These are phyloP conservation scores for Cyberlindnera mycetangii DNA, from an alignment of 805 yeast genomes.

Conservation along the genomic window DNA sequence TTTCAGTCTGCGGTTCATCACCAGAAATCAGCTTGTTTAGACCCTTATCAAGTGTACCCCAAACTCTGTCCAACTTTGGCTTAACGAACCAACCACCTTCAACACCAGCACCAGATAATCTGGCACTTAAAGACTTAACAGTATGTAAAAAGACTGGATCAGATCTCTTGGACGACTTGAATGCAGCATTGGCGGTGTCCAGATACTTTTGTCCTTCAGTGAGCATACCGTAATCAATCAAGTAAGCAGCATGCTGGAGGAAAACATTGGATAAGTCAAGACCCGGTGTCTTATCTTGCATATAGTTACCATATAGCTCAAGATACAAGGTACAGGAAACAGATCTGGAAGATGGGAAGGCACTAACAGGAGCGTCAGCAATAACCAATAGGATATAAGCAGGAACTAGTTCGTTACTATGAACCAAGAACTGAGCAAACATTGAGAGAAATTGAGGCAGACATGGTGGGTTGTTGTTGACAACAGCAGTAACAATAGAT, in stretches of 20 bases:
- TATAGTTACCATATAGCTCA: constrained; percentile 26
- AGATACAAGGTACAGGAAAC: constrained; percentile 30
- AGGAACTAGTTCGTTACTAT: constrained; percentile 33
- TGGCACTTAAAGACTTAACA: constrained; percentile 39
- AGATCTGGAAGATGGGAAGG: constrained; percentile 16
- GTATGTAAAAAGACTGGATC: constrained; percentile 34
- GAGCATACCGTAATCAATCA: constrained; percentile 65
- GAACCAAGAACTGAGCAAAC: constrained; percentile 47
- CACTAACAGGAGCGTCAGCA: constrained; percentile 44
- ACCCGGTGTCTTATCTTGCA: constrained; percentile 25
- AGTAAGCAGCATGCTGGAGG: constrained; percentile 60
- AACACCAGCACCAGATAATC: constrained; percentile 47
- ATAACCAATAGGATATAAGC: constrained; percentile 45
- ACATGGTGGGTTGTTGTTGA: constrained; percentile 34
- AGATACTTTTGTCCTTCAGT: constrained; percentile 60
- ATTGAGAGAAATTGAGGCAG: constrained; percentile 42
- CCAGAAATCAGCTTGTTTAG: constrained; percentile 82
- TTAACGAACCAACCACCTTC: constrained; percentile 73
- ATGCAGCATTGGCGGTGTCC: constrained; percentile 44
- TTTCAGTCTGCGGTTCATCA: constrained; percentile 52
- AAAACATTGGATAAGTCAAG: constrained; percentile 56
- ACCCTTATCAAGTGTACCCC: constrained; percentile 86
- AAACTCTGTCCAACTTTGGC: constrained; percentile 73
- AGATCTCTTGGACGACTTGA: constrained; percentile 38
- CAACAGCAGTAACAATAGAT: constrained; percentile 40